A percentile compares a stretch with the other conserved stretches of the same genome.
These are phyloP conservation scores for Yarrowia yakushimensis DNA, from an alignment of 805 yeast genomes.

Conservation along the genomic window DNA sequence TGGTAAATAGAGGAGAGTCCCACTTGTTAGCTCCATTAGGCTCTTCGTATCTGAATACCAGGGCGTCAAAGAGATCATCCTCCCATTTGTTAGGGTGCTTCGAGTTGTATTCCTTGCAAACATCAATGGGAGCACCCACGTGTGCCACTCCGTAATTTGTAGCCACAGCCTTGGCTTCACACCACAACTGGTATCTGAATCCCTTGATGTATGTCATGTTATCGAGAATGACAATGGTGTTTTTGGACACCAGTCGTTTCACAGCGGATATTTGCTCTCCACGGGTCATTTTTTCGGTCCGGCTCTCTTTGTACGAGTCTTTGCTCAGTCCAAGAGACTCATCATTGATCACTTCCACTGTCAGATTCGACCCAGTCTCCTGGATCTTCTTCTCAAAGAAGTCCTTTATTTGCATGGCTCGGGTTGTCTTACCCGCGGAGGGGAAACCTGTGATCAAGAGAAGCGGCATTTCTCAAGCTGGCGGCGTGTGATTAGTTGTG, in stretches of 20 bases:
- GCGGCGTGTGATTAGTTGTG: background rate
- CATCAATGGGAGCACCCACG: slow-evolving; percentile 62
- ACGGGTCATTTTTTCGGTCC: slow-evolving; percentile 73
- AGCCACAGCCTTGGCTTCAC: slow-evolving; percentile 82
- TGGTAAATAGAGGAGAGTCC: slow-evolving; percentile 87
- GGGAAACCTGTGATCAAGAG: slow-evolving; percentile 83
- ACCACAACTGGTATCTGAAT: slow-evolving; percentile 85
- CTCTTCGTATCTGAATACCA: slow-evolving; percentile 87
- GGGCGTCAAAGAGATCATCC: slow-evolving; percentile 56
- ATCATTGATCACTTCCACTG: slow-evolving; percentile 70
- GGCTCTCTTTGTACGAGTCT: slow-evolving; percentile 64
- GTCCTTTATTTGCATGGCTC: slow-evolving; percentile 55
- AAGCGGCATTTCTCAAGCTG: slow-evolving; percentile 64
- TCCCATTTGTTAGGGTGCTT: slow-evolving; percentile 52
- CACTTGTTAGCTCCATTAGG: slow-evolving; percentile 82
- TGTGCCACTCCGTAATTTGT: slow-evolving; percentile 84
- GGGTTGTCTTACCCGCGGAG: slow-evolving; percentile 73
- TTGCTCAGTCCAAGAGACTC: slow-evolving; percentile 71
- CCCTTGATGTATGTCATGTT: slow-evolving; percentile 90
- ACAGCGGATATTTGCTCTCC: slow-evolving; percentile 87
- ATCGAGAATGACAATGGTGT: slow-evolving; percentile 77
- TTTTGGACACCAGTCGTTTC: slow-evolving; percentile 67
- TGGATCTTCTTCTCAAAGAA: slow-evolving; percentile 48
- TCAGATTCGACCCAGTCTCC: slow-evolving; percentile 51
- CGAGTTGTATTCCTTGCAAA: slow-evolving; percentile 61